These are phyloP conservation scores for Teratosphaeria zuluensis DNA, from an alignment of 2,329 filamentous ascomycete genomes.

Conservation along the genomic window DNA sequence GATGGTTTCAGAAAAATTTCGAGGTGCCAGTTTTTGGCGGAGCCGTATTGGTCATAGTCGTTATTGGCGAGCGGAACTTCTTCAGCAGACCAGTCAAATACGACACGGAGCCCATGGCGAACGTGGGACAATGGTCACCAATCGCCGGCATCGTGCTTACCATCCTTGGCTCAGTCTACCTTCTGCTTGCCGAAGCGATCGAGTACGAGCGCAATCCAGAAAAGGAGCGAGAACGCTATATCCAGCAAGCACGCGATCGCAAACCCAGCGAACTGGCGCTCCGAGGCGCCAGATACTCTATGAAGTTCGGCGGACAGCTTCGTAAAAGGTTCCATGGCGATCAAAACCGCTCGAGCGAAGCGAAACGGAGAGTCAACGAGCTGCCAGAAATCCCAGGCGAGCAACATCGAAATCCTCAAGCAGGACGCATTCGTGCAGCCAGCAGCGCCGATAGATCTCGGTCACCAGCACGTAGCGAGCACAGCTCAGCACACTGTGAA, in stretches of 20 bases:
- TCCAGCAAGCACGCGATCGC: background rate
- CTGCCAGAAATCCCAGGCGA: background rate
- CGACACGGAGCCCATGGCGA: slow-evolving; percentile 53
- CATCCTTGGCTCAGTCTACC: slow-evolving; percentile 48
- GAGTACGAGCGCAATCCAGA: background rate
- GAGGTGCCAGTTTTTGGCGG: slow-evolving; percentile 51
- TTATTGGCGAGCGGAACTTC: slow-evolving; percentile 56
- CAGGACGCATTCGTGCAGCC: background rate
- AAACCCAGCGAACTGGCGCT: background rate
- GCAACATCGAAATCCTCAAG: background rate
- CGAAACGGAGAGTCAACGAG: background rate
- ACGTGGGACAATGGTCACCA: slow-evolving; percentile 53
- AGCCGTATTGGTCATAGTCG: slow-evolving; percentile 49
- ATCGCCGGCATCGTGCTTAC: slow-evolving; percentile 51
- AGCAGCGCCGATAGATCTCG: background rate
- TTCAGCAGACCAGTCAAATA: slow-evolving; percentile 47
- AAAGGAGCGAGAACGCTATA: background rate
- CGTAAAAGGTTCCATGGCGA: background rate
- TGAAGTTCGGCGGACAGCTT: background rate
- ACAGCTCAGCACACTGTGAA: background rate
- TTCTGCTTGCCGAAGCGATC: slow-evolving; percentile 35
- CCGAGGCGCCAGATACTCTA: background rate
- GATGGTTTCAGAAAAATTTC: slow-evolving; percentile 22
- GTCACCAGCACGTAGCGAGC: background rate
- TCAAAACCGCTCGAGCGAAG: background rate